These are phyloP conservation scores for Phaseolus coccineus DNA, from an alignment of 331 rosid genomes.

Conservation along the genomic window DNA sequence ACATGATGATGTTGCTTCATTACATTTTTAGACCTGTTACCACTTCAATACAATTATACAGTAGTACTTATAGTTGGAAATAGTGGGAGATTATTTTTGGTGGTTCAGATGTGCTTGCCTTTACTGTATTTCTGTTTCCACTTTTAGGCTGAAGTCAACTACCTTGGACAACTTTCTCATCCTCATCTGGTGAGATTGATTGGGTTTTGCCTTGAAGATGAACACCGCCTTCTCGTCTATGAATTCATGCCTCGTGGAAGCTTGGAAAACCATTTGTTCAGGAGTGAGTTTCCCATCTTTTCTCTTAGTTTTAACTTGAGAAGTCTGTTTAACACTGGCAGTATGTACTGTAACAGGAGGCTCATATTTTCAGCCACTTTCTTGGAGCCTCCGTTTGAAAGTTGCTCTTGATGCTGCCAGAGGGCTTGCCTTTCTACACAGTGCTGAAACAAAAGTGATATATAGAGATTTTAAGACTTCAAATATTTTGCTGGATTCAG, in stretches of 20 bases:
- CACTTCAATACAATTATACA: neutral
- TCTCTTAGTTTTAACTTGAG: neutral
- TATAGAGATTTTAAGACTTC: constrained; percentile 92
- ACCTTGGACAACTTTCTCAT: constrained; percentile 81
- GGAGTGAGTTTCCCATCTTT: constrained; percentile 65
- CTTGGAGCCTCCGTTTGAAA: constrained; percentile 91
- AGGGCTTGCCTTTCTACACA: constrained; percentile 93
- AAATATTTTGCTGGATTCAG: constrained; percentile 83
- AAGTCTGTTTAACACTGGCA: constrained; percentile 14
- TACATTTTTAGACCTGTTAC: neutral
- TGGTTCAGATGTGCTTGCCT: neutral
- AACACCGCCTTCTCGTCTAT: constrained; percentile 82
- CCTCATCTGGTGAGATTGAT: constrained; percentile 86
- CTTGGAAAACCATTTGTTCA: constrained; percentile 95
- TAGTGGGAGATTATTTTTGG: neutral
- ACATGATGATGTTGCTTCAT: neutral
- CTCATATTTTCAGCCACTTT: constrained; percentile 94
- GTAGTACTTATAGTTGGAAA: constrained; percentile 2
- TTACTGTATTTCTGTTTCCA: constrained; percentile 36
- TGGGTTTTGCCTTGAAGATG: constrained; percentile 92
- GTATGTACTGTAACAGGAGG: constrained; percentile 66
- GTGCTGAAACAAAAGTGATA: constrained; percentile 75
- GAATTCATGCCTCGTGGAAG: constrained; percentile 98
- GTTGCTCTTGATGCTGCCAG: constrained; percentile 97
- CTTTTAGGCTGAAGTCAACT: constrained; percentile 90